phyloP scores from a whole-genome alignment of 768 basidiomycete genomes.

The Xanthoconium purpureum region DNA sequence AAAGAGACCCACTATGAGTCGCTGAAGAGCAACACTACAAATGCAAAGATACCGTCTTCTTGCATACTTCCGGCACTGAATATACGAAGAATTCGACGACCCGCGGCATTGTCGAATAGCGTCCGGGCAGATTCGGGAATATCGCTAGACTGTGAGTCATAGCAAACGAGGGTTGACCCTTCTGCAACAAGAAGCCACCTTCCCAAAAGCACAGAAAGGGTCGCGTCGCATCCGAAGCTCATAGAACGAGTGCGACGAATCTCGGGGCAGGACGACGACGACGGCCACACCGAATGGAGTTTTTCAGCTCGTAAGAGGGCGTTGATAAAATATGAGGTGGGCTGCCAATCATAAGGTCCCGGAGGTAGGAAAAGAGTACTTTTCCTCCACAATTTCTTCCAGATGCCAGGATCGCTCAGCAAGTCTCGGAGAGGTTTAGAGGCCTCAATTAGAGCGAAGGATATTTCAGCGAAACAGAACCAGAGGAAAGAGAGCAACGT shows the following conservation, averaged over 20 bases:
- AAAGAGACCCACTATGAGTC: not conserved
- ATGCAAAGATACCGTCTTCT: constrained; percentile 4
- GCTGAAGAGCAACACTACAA: constrained; percentile 5
- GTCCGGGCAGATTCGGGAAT: not conserved
- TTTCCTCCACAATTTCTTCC: not conserved
- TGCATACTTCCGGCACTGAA: not conserved
- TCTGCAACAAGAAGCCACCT: constrained; percentile 11
- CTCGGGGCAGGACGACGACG: not conserved
- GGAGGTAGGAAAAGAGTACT: not conserved
- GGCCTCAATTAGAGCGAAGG: not conserved
- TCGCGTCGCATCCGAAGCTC: not conserved
- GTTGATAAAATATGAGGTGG: constrained; percentile 3
- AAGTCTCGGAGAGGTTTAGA: constrained; percentile 1
- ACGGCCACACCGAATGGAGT: constrained; percentile 5
- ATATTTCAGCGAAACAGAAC: not conserved
- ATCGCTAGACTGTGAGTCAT: constrained; percentile 2
- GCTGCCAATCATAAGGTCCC: constrained; percentile 14
- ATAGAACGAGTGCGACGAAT: not conserved
- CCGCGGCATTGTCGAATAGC: not conserved
- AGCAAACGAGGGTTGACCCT: constrained; percentile 6
- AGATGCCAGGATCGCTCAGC: constrained; percentile 4
- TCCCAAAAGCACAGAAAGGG: constrained; percentile 3
- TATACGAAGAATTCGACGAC: constrained; percentile 1
- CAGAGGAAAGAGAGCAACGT: not conserved
- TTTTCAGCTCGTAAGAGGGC: constrained; percentile 4